These are phyloP conservation scores for Leishmania aethiopica DNA, from an alignment of 208 protist species.

Conservation along the genomic window DNA sequence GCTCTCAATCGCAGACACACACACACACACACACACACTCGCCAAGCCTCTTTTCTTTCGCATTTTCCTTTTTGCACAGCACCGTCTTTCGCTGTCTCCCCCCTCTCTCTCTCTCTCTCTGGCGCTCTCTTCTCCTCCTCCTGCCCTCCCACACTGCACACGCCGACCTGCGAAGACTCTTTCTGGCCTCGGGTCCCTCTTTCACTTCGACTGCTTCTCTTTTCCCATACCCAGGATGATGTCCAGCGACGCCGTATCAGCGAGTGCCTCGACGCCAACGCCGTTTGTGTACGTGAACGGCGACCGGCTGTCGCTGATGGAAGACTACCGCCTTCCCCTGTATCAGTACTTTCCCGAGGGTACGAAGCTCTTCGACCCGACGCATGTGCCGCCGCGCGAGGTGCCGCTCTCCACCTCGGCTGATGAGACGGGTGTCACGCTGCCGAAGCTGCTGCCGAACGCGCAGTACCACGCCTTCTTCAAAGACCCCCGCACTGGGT, in stretches of 20 bases:
- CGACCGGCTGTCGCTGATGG: slow-evolving; percentile 55
- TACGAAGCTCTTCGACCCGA: slow-evolving; percentile 70
- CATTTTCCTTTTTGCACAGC: neutral
- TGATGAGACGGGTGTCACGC: slow-evolving; percentile 64
- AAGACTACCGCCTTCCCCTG: slow-evolving; percentile 71
- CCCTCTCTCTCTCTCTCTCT: neutral
- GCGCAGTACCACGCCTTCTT: slow-evolving; percentile 72
- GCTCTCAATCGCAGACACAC: too few relatives aligned
- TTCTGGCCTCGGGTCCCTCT: neutral
- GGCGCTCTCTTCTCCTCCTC: neutral
- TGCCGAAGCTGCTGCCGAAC: slow-evolving; percentile 63
- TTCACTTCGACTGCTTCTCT: neutral
- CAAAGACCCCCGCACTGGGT: slow-evolving; percentile 45
- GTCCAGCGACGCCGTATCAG: slow-evolving; percentile 23
- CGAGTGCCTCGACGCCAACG: slow-evolving; percentile 15
- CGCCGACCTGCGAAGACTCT: neutral
- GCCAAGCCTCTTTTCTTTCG: neutral
- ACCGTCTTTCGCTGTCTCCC: neutral
- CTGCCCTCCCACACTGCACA: neutral
- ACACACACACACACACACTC: neutral
- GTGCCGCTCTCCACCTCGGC: slow-evolving; percentile 54
- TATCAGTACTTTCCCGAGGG: slow-evolving; percentile 65
- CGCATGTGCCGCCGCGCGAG: slow-evolving; percentile 50
- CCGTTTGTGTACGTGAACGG: slow-evolving; percentile 81
- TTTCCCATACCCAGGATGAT: slow-evolving; percentile 1